A percentile compares a stretch with the other conserved stretches of the same genome.
Evolutionary conservation across 2,329 filamentous ascomycete species (phyloP).

Genomic region (Coniochaeta ligniaria): DNA sequence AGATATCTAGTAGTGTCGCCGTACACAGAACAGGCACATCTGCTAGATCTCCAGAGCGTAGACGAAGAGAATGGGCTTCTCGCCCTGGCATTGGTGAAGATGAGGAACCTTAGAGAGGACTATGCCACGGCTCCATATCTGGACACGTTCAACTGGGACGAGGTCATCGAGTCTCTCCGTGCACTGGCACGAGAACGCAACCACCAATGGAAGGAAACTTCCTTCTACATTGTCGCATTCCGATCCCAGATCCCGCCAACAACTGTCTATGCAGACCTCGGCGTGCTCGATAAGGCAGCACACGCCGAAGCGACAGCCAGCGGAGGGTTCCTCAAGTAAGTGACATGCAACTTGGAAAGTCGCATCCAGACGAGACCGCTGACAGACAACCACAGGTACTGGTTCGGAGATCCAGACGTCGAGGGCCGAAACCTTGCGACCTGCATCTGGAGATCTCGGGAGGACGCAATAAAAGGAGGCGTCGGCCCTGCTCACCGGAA

Average conservation of each 20-base stretch:
- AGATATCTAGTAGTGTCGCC: conserved; percentile 62
- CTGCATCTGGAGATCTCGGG: conserved; percentile 56
- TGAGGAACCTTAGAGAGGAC: conserved; percentile 56
- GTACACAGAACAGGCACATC: conserved; percentile 63
- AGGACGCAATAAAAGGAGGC: conserved; percentile 53
- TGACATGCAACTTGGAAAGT: conserved; percentile 12
- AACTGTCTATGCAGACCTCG: conserved; percentile 62
- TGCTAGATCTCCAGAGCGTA: conserved; percentile 64
- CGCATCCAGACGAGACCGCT: conserved; percentile 4
- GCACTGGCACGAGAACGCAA: conserved; percentile 40
- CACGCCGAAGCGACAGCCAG: conserved; percentile 73
- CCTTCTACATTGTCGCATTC: conserved; percentile 82
- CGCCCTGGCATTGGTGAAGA: conserved; percentile 59
- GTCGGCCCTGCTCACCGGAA: conserved; percentile 52
- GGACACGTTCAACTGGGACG: conserved; percentile 69
- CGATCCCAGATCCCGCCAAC: conserved; percentile 62
- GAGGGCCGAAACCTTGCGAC: conserved; percentile 76
- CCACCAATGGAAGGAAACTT: conserved; percentile 47
- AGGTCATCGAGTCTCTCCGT: conserved; percentile 52
- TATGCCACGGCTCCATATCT: conserved; percentile 73
- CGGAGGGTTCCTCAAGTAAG: conserved; percentile 74
- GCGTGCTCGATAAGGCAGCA: conserved; percentile 67
- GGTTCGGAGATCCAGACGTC: conserved; percentile 71
- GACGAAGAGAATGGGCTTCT: conserved; percentile 61
- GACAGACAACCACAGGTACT: conserved; percentile 52